phyloP scores from a whole-genome alignment of 2,329 filamentous ascomycete species.

The Claviceps lovelessii region DNA sequence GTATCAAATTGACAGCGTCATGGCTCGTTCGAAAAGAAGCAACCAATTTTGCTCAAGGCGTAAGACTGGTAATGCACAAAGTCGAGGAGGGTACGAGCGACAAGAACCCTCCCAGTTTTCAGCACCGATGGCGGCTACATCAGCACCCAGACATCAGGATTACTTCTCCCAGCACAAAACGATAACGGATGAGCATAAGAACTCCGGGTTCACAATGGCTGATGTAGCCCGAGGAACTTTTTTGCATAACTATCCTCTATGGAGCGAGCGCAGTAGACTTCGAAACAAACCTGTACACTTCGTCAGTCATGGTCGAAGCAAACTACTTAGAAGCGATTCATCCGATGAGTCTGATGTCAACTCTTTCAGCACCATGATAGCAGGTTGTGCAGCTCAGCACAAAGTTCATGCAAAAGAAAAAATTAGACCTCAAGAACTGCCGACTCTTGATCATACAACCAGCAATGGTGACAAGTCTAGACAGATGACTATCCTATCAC shows the following conservation, averaged over 20 bases:
- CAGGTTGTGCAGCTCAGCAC: not conserved
- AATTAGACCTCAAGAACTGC: not conserved
- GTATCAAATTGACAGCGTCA: not conserved
- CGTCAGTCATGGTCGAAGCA: slow-evolving; percentile 36
- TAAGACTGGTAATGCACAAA: not conserved
- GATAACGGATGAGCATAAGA: not conserved
- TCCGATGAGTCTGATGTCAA: not conserved
- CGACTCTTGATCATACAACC: not conserved
- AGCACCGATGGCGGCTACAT: not conserved
- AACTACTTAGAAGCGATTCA: slow-evolving; percentile 27
- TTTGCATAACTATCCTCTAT: slow-evolving; percentile 27
- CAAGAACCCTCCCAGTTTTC: not conserved
- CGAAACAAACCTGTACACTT: slow-evolving; percentile 37
- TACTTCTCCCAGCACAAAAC: not conserved
- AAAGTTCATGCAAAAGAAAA: not conserved
- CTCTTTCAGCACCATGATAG: slow-evolving; percentile 1
- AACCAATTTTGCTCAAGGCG: not conserved
- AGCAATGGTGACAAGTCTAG: not conserved
- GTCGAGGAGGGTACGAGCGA: not conserved
- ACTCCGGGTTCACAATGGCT: slow-evolving; percentile 17
- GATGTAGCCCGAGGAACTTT: slow-evolving; percentile 38
- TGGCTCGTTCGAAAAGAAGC: slow-evolving; percentile 1
- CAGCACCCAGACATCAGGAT: no score
- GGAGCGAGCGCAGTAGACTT: slow-evolving; percentile 26
- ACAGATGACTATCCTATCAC: not conserved